These are phyloP conservation scores for Blakeslea trispora DNA, from an alignment of 371 early-diverging fungal genomes.

Conservation along the genomic window DNA sequence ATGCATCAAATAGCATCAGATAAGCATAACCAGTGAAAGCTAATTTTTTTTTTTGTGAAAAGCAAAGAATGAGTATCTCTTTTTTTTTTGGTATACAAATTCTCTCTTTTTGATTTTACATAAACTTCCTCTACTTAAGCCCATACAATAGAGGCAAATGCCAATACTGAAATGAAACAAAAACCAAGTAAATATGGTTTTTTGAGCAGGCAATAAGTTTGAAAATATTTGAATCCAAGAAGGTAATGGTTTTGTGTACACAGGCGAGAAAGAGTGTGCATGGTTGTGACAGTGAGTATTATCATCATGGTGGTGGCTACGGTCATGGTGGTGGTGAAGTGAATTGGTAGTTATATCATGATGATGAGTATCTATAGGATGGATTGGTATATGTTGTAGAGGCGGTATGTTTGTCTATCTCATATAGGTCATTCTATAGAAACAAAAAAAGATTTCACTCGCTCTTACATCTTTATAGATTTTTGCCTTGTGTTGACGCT, in stretches of 20 bases:
- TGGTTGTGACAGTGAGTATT: slow-evolving; percentile 20
- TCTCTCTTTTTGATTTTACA: too few relatives aligned
- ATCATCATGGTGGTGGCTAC: slow-evolving; percentile 26
- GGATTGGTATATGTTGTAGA: slow-evolving; percentile 14
- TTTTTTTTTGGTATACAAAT: too few relatives aligned
- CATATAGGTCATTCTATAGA: slow-evolving; percentile 9
- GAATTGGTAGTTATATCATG: too few relatives aligned
- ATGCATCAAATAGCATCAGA: slow-evolving; percentile 63
- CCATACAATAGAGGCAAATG: slow-evolving; percentile 54
- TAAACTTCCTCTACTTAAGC: slow-evolving; percentile 51
- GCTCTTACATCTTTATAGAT: too few relatives aligned
- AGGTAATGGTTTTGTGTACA: slow-evolving; percentile 39
- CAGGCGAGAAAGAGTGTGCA: slow-evolving; percentile 31
- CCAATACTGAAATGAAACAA: slow-evolving; percentile 49
- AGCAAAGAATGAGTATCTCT: too few relatives aligned
- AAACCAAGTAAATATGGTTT: slow-evolving; percentile 66
- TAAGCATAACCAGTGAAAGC: slow-evolving; percentile 58
- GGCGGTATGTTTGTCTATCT: slow-evolving; percentile 5
- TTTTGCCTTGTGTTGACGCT: slow-evolving; percentile 3
- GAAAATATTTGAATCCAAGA: slow-evolving; percentile 51
- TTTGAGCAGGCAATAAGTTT: slow-evolving; percentile 52
- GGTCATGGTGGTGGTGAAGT: too few relatives aligned
- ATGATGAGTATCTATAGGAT: slow-evolving; percentile 22
- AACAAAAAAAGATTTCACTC: too few relatives aligned
- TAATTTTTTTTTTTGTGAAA: too few relatives aligned